Conservation (phyloP, 331 rosid genomes). For the Rhamnella rubrinervis region DNA sequence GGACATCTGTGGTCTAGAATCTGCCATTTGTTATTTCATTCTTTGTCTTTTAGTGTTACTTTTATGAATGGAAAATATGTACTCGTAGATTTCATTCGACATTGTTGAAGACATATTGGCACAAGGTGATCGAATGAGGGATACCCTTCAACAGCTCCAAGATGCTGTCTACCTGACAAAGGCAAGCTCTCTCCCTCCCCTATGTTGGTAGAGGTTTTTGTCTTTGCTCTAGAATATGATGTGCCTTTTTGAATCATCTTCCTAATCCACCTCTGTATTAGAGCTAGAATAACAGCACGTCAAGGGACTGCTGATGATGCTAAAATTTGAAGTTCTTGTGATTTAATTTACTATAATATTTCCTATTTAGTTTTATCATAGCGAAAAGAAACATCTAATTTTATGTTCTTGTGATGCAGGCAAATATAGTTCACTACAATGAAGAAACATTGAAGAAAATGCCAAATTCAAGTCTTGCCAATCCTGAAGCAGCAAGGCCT, state of each 20-base stretch:
- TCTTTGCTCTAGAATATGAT: neutral
- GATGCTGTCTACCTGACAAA: slow-evolving; percentile 93
- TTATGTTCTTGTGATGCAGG: slow-evolving; percentile 41
- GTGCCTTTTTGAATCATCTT: neutral
- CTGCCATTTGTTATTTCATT: neutral
- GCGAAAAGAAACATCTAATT: neutral
- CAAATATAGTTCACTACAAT: slow-evolving; percentile 72
- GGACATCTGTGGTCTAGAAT: slow-evolving; percentile 4
- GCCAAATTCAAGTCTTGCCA: slow-evolving; percentile 52
- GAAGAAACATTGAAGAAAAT: slow-evolving; percentile 75
- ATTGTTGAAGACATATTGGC: slow-evolving; percentile 78
- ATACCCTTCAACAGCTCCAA: slow-evolving; percentile 78
- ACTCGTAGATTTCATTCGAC: slow-evolving; percentile 76
- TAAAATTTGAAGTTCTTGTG: neutral
- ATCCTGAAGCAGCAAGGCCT: slow-evolving; percentile 48
- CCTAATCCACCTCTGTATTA: too few relatives aligned
- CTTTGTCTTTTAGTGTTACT: slow-evolving; percentile 4
- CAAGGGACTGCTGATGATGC: neutral
- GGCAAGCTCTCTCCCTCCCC: slow-evolving; percentile 41
- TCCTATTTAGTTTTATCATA: neutral
- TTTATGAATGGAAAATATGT: slow-evolving; percentile 17
- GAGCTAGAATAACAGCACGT: neutral
- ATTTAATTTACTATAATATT: neutral
- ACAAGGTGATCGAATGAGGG: slow-evolving; percentile 74
- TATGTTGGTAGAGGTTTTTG: slow-evolving; percentile 3